Evolutionary conservation across 2,329 filamentous ascomycete species (phyloP).

Genomic region (Septoria linicola): DNA sequence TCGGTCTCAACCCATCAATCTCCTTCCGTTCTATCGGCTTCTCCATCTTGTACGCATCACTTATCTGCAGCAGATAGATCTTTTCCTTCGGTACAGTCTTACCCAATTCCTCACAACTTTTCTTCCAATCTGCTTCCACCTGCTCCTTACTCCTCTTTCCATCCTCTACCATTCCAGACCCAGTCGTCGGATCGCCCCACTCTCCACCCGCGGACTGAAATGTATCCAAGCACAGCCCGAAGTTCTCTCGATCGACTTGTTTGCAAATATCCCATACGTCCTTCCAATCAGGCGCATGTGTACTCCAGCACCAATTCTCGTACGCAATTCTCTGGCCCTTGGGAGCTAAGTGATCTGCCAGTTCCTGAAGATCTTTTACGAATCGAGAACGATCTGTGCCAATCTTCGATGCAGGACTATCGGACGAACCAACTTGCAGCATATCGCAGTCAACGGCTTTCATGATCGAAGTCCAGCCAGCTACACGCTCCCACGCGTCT

Average conservation of each 20-base stretch:
- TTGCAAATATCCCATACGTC: constrained; percentile 68
- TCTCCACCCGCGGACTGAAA: constrained; percentile 74
- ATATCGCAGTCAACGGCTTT: constrained; percentile 66
- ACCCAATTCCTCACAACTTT: constrained; percentile 50
- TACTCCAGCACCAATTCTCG: constrained; percentile 82
- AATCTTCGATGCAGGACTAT: constrained; percentile 57
- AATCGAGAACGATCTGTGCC: constrained; percentile 52
- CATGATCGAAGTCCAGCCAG: constrained; percentile 72
- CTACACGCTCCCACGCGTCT: constrained; percentile 62
- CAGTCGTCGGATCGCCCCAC: constrained; percentile 68
- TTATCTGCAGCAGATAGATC: constrained; percentile 73
- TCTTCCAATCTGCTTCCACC: constrained; percentile 45
- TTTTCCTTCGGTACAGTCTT: constrained; percentile 63
- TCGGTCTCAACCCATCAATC: constrained; percentile 56
- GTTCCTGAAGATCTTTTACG: constrained; percentile 60
- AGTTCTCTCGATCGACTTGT: constrained; percentile 61
- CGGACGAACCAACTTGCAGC: constrained; percentile 67
- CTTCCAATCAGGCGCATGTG: constrained; percentile 66
- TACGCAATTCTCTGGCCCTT: constrained; percentile 66
- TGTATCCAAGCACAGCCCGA: constrained; percentile 74
- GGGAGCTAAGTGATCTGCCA: constrained; percentile 61
- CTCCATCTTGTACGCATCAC: constrained; percentile 66
- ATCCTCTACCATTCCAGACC: constrained; percentile 58
- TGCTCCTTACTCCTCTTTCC: constrained; percentile 42
- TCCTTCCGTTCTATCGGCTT: constrained; percentile 55